Percentiles rank a stretch among this genome's conserved stretches.
phyloP scores from a whole-genome alignment of 148 eudicot species.

The Camellia lanceoleosa region DNA sequence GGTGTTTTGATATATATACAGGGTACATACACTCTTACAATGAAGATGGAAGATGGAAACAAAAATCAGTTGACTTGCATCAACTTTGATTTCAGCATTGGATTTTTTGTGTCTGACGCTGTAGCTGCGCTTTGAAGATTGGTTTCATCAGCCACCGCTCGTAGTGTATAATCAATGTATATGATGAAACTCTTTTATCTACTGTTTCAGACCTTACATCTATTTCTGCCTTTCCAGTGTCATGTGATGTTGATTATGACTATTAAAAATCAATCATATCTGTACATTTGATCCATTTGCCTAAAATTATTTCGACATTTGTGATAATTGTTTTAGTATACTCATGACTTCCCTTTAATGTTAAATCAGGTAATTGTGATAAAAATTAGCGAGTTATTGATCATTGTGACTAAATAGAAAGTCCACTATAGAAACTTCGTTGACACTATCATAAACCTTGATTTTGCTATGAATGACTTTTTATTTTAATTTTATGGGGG shows the following conservation, averaged over 20 bases:
- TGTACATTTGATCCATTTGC: conserved; percentile 5
- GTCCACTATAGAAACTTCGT: no score
- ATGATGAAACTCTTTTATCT: background rate
- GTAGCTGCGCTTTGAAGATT: conserved; percentile 21
- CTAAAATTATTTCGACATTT: background rate
- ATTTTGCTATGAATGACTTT: no score
- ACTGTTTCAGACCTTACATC: background rate
- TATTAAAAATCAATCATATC: background rate
- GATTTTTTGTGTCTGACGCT: conserved; percentile 35
- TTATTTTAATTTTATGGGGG: no score
- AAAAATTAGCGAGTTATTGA: background rate
- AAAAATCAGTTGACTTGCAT: conserved; percentile 68
- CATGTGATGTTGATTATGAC: conserved; percentile 5
- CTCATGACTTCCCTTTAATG: background rate
- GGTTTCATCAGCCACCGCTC: background rate
- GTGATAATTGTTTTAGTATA: no score
- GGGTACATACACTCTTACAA: conserved; percentile 72
- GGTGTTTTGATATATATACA: conserved; percentile 23
- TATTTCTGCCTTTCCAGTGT: background rate
- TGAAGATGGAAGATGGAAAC: conserved; percentile 55
- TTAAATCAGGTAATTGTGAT: background rate
- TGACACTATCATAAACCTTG: no score
- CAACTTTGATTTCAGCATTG: conserved; percentile 64
- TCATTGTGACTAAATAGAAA: background rate
- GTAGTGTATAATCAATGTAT: background rate